Base-by-base conservation (phyloP, 306 rosid species). In the Dryas alaskensis region DNA sequence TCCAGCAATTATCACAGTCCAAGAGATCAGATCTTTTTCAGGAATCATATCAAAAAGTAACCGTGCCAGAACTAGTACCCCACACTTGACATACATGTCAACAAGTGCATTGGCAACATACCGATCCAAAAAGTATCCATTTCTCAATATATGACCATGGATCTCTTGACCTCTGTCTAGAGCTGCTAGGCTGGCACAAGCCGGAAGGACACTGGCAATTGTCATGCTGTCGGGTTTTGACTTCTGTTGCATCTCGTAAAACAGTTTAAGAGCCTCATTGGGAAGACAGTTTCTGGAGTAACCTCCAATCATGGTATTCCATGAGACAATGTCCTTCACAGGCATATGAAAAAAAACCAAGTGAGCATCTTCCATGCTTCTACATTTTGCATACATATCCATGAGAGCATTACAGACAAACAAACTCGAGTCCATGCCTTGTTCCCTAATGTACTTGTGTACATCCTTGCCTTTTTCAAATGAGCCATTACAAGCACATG, bases 371-470 rank as follows among this genome's bases (percentile, higher is more conserved):
- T 81, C 86, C 89, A 87, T 85, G 83, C 87, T 84, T 72, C 97
- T 89, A 71, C 96, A 89, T 84, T 89, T 92, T 57, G 93, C 92
- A 80, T 87, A 87, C 96, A 89, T 92, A 80, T 92, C 91, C 90
- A 83, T 80, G 64, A 92, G 96, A 80, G 96, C 87, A 81, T 92
- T 92, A 73, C 87, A 83, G 39, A 89, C 84, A 63, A 80, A 84
- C 66, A 85, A 76, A 81, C 68, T 70, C 0, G 69, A 81, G 60
- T 76, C 92, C 80, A 84, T 82, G 19, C 60, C 77, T 16, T 84
- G 86, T 79, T 89, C 85, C 60, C 13, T 83, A 39, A 89, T 70
- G 65, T 84, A 92, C 61, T 77, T 65, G 79, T 89, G 97, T 3
- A 86, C 76, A 42, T 80, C 76, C 86, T 78, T 84, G 61, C 92